Base-by-base conservation (phyloP, 2,329 filamentous ascomycete species). In the Cucurbitaria berberidis region DNA sequence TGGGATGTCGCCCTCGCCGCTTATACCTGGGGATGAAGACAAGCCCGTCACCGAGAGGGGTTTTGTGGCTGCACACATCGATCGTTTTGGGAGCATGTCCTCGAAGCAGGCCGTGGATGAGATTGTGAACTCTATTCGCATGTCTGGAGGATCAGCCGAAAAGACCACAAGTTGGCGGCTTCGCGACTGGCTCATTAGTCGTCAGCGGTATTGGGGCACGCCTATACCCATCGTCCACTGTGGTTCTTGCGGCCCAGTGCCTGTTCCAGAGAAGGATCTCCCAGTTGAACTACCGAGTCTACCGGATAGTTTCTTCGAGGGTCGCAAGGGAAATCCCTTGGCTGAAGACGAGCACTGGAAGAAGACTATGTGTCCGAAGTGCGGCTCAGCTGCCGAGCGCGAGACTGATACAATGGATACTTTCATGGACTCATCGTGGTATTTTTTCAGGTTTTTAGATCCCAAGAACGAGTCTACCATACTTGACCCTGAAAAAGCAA, bases 371-470 rank as follows among this genome's bases (percentile, higher is more conserved):
- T 96, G 92, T 68, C 92, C 92, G 5, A 84, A 84, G 62, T 96
- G 92, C 66, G 78, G 82, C 15, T 81, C 83, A 1, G 76, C 85
- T 21, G 92, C 90, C 6, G 89, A 86, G 70, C 84, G 92, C 59
- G 92, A 96, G 60, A 96, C 92, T 0, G 92, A 96, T 72, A 96
- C 92, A 2, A 96, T 96, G 92, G 92, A 96, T 73, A 96, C 92
- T 0, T 96, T 96, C 76, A 92, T 96, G 55, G 92, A 96, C 76
- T 96, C 91, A 1, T 96, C 91, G 48, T 96, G 92, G 92, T 96
- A 96, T 74, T 96, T 88, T 68, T 86, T 93, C 76, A 85, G 91
- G 11, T 96, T 91, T 64, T 76, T 87, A 24, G 90, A 96, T 64
- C 80, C 89, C 1, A 79, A 86, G 16, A 93, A 95, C 61, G 61